Base-by-base conservation (phyloP, 2,329 filamentous ascomycete genomes). In the Aspergillus niger region DNA sequence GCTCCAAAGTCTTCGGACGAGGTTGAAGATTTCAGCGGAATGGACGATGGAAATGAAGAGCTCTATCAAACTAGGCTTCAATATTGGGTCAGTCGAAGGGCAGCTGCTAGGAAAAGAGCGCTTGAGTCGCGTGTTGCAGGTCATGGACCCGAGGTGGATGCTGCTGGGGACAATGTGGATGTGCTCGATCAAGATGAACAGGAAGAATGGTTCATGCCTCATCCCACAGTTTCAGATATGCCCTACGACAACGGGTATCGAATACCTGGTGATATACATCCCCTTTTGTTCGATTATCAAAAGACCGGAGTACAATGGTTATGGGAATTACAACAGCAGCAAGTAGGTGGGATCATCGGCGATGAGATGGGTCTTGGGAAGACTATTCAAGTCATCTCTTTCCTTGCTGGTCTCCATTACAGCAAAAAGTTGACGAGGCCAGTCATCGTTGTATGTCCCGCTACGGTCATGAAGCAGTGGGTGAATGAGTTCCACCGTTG, bases 341-440 rank as follows among this genome's bases (percentile, higher is more conserved):
- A 90, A 62, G 92, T 97, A 5, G 95, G 95, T 24, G 95, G 95
- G 2, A 98, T 99, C 57, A 85, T 99, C 41, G 95, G 94, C 5
- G 95, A 99, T 71, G 95, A 99, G 76, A 99, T 99, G 95, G 95
- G 96, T 0, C 80, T 99, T n/a, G 95, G 95, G 3, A 99, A 99
- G 79, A 99, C 95, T 1, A 89, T 91, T 26, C 89, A 91, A 70
- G 83, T 87, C 49, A 91, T 91, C 54, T 88, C 92, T 0, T 96
- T 96, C 69, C 82, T 99, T 52, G 93, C 95, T 2, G 91, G 92
- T 2, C 80, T 99, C 8, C 95, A 99, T 73, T 93, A 97, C 76
- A 98, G 92, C 77, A 91, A 89, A 67, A 91, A 88, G 70, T 84
- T 98, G 22, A 86, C 85, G 22, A 91, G 91, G 61, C 95, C 95